Conservation (phyloP, 306 rosid genomes). For the Medicago arabica region DNA sequence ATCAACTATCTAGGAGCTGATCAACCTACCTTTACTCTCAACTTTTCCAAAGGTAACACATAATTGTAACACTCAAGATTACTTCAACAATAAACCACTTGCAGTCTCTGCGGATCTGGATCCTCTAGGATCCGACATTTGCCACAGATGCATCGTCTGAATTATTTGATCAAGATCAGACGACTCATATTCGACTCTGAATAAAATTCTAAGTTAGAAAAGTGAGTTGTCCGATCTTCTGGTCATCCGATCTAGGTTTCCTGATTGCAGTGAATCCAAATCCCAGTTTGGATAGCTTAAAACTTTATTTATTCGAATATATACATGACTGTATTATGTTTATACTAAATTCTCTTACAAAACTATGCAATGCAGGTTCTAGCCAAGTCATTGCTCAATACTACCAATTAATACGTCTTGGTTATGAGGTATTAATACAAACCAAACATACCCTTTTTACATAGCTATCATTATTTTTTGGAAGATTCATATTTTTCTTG, state of each 20-base stretch:
- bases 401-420: constrained; percentile 91
- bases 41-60: constrained; percentile 82
- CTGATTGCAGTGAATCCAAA: not conserved
- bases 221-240: not conserved
- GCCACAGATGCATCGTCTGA: not conserved
- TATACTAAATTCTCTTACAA: constrained; percentile 10
- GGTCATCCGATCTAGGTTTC: not conserved
- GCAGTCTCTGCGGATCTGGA: too few species aligned
- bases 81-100: not conserved
- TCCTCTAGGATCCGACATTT: not conserved
- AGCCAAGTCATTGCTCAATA: constrained; percentile 97
- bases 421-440: constrained; percentile 63
- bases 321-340: too few species aligned
- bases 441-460: constrained; percentile 15
- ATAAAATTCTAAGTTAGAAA: not conserved
- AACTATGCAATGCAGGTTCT: constrained; percentile 68
- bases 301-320: too few species aligned
- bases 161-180: not conserved
- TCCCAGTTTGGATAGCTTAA: not conserved
- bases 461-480: not conserved
- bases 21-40: constrained; percentile 98
- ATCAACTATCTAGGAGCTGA: constrained; percentile 96
- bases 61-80: too few species aligned
- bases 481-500: not conserved
- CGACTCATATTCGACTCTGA: not conserved